A percentile compares a stretch with the other conserved stretches of the same genome.
These are phyloP conservation scores for Cordyceps javanica DNA, from an alignment of 2,329 filamentous ascomycete species.

Conservation along the genomic window DNA sequence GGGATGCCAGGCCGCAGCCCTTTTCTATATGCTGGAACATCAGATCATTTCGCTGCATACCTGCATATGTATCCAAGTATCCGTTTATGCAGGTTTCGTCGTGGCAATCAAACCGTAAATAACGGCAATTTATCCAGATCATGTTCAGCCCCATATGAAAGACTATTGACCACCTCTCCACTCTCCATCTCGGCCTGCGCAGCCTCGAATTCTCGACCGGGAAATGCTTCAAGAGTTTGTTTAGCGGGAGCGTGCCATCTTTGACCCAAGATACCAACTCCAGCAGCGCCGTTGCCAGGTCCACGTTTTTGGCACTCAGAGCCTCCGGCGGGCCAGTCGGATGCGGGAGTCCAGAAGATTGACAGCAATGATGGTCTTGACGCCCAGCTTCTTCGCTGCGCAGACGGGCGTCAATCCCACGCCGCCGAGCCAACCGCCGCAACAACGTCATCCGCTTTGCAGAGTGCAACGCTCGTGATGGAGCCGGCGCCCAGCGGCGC, in stretches of 20 bases:
- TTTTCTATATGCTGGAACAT: too few relatives aligned
- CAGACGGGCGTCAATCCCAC: conserved; percentile 1
- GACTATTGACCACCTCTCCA: conserved; percentile 3
- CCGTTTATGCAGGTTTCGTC: too few relatives aligned
- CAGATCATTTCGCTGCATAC: too few relatives aligned
- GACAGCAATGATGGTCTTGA: conserved; percentile 4
- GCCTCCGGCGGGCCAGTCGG: not conserved
- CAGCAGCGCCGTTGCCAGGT: not conserved
- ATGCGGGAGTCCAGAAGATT: not conserved
- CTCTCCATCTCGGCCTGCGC: conserved; percentile 6
- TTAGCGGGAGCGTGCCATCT: conserved; percentile 4
- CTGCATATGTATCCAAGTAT: too few relatives aligned
- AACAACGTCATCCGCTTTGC: not conserved
- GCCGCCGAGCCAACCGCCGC: conserved; percentile 6
- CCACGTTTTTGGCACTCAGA: not conserved
- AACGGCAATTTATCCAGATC: too few relatives aligned
- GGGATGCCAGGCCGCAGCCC: too few relatives aligned
- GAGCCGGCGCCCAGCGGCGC: conserved; percentile 6
- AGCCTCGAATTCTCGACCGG: not conserved
- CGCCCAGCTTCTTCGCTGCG: not conserved
- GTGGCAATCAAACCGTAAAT: too few relatives aligned
- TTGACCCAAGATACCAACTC: conserved; percentile 2
- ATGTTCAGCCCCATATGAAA: not conserved
- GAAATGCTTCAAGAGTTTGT: conserved; percentile 1
- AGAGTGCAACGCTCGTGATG: not conserved